Evolutionary conservation across 2,329 filamentous ascomycete species (phyloP).

Genomic region (Sclerotinia nivalis): DNA sequence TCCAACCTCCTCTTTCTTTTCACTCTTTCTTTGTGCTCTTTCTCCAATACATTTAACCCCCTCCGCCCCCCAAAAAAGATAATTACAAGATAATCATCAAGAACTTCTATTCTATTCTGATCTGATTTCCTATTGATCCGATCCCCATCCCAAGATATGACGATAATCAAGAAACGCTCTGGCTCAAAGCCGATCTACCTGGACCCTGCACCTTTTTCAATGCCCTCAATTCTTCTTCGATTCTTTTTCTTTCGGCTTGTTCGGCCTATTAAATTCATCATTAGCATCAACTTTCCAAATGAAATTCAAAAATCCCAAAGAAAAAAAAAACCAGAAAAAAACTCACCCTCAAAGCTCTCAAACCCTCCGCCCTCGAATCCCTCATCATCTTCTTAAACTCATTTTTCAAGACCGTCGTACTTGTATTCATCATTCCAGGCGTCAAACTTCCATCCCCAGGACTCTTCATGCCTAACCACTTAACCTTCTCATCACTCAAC

Average conservation of each 20-base stretch:
- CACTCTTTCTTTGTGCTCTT: too few species aligned
- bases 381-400: conserved; percentile 84
- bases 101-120: not conserved
- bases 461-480: conserved; percentile 62
- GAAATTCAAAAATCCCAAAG: not conserved
- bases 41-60: not conserved
- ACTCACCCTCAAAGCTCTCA: conserved; percentile 65
- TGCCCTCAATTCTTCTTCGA: conserved; percentile 63
- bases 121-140: not conserved
- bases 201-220: conserved; percentile 43
- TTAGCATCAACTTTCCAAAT: conserved; percentile 12
- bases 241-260: conserved; percentile 67
- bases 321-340: conserved; percentile 7
- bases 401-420: conserved; percentile 67
- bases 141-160: not conserved
- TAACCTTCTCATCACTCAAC: conserved; percentile 66
- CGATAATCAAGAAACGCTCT: conserved; percentile 28
- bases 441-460: conserved; percentile 44
- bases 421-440: conserved; percentile 48
- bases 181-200: conserved; percentile 42
- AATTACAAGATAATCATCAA: not conserved
- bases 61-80: too few species aligned
- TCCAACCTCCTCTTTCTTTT: too few species aligned
- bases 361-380: conserved; percentile 65
- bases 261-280: conserved; percentile 54